Percentiles rank a stretch among this genome's conserved stretches.
These are phyloP conservation scores for Fusarium foetens DNA, from an alignment of 2,329 filamentous ascomycete genomes.

Conservation along the genomic window DNA sequence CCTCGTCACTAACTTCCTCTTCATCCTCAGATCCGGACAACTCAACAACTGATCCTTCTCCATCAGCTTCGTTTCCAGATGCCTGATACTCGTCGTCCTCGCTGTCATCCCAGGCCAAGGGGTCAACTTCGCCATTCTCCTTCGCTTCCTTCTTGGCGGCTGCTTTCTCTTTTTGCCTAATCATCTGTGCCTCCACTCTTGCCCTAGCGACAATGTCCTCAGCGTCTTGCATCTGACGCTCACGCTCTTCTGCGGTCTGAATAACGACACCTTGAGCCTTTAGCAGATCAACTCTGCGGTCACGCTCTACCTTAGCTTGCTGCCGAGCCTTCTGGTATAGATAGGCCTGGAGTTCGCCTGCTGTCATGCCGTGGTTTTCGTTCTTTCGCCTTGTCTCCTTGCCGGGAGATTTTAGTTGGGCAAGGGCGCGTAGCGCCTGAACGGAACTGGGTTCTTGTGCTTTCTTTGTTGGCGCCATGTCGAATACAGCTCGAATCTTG, in stretches of 20 bases:
- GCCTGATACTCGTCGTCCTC: slow-evolving; percentile 63
- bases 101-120: slow-evolving; percentile 66
- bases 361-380: slow-evolving; percentile 69
- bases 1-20: slow-evolving; percentile 48
- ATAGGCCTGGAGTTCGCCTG: slow-evolving; percentile 73
- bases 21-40: slow-evolving; percentile 58
- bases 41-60: slow-evolving; percentile 53
- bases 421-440: slow-evolving; percentile 76
- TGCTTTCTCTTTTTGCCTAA: slow-evolving; percentile 80
- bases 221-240: slow-evolving; percentile 81
- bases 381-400: slow-evolving; percentile 59
- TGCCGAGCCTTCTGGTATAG: slow-evolving; percentile 78
- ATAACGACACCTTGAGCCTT: slow-evolving; percentile 82
- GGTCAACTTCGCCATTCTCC: slow-evolving; percentile 59
- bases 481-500: slow-evolving; percentile 72
- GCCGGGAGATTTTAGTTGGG: slow-evolving; percentile 73
- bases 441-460: slow-evolving; percentile 72
- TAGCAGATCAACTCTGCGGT: slow-evolving; percentile 80
- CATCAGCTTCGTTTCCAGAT: slow-evolving; percentile 51
- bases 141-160: slow-evolving; percentile 73
- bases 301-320: slow-evolving; percentile 81
- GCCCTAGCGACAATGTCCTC: slow-evolving; percentile 91
- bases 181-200: slow-evolving; percentile 76
- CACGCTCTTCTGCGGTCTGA: slow-evolving; percentile 86
- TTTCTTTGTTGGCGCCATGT: slow-evolving; percentile 72